Evolutionary conservation across 805 yeast species (phyloP), one percentile per base, ranked within the genome.

Genomic region (Ogataea thermomethanolica): DNA sequence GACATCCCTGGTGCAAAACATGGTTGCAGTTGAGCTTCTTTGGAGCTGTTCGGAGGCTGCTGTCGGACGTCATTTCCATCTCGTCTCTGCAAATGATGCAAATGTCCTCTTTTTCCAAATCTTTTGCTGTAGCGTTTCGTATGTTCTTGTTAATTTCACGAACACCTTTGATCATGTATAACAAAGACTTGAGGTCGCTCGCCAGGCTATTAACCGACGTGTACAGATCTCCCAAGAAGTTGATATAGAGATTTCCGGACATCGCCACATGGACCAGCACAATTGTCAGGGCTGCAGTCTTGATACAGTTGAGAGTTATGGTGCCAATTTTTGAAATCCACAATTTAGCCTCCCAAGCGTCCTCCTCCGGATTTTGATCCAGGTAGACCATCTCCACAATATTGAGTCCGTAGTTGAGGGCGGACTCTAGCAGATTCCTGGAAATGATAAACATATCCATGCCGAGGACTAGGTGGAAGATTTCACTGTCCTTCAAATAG

Each of bases 81-180:
- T 87, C 95, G 51, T 93, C 98, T 52, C 95, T 79, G 64, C 99
- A 91, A 29, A 91, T 84, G 46, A 88, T 88, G 64, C 99, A 84
- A 20, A 85, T 57, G 58, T 81, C 83, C 47, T 76, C 80, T 13
- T 78, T 71, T 6, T 65, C 74, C 42, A 85, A 67, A 32, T 85
- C 90, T 22, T 66, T 75, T 9, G 61, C 68, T 1, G 81, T 66
- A 3, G 96, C 95, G 44, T 78, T 73, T 7, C 66, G 65, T 37
- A 93, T 67, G 46, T 73, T 77, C 21, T 70, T 67, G 46, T 84
- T 88, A 54, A 93, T 65, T 51, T 79, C 76, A 35, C 75, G 74
- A 8, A 84, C 65, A 12, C 73, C 72, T 40, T 65, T 66, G 43
- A 68, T 55, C 41, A 67, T 66, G 39, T 62, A 64, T 49, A 62